Base-by-base conservation (phyloP, 129 eudicot genomes). In the Scalesia atractyloides region DNA sequence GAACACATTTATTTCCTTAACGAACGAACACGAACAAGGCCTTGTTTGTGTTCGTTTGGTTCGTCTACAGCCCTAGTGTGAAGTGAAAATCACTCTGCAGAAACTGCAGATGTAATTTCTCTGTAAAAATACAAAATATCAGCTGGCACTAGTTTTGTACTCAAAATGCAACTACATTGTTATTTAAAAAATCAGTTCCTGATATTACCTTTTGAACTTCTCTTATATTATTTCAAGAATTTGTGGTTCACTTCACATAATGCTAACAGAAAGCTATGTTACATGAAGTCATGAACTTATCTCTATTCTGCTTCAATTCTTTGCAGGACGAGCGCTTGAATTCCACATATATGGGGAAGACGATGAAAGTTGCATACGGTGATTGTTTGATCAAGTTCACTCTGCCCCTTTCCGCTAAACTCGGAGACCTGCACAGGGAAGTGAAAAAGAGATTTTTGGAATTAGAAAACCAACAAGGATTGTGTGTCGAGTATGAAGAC, bases 331-430 rank as follows among this genome's bases (percentile, higher is more conserved):
- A 4, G n/a, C 41, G 64, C 36, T 58, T 58, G 24, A 3, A 24
- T 7, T 58, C 64, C 64, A 58, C 15, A 1, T 58, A 20, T 24
- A 58, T 58, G 64, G 64, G 64, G 64, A 22, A 58, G 64, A 26
- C 37, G n/a, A 58, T 58, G 9, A 61, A 61, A 46, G 50, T 46
- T 46, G 50, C 1, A 46, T 12, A 46, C 50, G 50, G 1, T 37
- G 44, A 26, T 61, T 5, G 15, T 50, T 13, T 4, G 66, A 33
- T 61, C 19, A 61, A 33, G 19, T 61, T 61, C 14, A 5, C 17
- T 0, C 66, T 61, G 44, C 66, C 66, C 4, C 13, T 11, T 61
- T 61, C 66, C 14, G 66, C 66, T 34, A 14, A 14, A 15, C 33
- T 61, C 43, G 14, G 20, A 4, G 66, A 61, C 44, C 66, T 61